Conservation (phyloP, 768 basidiomycete species). For the Coprinellus aureogranulatus region DNA sequence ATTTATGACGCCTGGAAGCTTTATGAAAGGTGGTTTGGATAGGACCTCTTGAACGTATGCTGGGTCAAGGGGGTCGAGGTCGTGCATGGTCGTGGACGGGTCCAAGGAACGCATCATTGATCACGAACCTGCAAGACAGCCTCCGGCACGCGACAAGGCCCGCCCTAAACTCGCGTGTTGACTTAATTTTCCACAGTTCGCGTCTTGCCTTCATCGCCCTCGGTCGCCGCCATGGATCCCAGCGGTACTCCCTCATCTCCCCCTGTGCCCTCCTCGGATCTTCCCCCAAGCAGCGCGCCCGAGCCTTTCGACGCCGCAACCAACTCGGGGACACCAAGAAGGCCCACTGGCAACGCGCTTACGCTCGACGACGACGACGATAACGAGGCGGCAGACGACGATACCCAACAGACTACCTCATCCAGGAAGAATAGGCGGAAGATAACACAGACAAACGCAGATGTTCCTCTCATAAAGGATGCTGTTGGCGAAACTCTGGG, state of each 20-base stretch:
- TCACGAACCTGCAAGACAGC: neutral
- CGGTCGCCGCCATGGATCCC: conserved; percentile 45
- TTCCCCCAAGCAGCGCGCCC: conserved; percentile 50
- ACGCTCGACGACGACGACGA: conserved; percentile 56
- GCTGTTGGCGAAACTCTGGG: conserved; percentile 94
- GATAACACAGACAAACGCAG: conserved; percentile 51
- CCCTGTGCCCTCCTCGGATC: conserved; percentile 47
- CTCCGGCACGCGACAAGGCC: conserved; percentile 36
- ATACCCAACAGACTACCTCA: conserved; percentile 31
- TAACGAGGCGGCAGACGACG: conserved; percentile 36
- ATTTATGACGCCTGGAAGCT: conserved; percentile 72
- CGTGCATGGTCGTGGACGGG: conserved; percentile 34
- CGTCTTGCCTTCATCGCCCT: conserved; percentile 15
- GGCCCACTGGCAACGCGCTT: conserved; percentile 51
- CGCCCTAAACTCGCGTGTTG: conserved; percentile 32
- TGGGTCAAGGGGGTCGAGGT: conserved; percentile 66
- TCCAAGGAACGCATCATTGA: neutral
- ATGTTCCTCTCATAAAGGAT: conserved; percentile 87
- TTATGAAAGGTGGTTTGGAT: conserved; percentile 68
- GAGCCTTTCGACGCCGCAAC: conserved; percentile 31
- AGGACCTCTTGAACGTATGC: conserved; percentile 60
- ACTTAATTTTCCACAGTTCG: conserved; percentile 37
- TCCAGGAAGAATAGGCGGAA: conserved; percentile 44
- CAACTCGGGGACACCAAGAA: conserved; percentile 31
- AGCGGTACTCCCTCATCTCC: conserved; percentile 57